phyloP scores from a whole-genome alignment of 1,284 basidiomycete genomes.

The Meira miltonrushii region DNA sequence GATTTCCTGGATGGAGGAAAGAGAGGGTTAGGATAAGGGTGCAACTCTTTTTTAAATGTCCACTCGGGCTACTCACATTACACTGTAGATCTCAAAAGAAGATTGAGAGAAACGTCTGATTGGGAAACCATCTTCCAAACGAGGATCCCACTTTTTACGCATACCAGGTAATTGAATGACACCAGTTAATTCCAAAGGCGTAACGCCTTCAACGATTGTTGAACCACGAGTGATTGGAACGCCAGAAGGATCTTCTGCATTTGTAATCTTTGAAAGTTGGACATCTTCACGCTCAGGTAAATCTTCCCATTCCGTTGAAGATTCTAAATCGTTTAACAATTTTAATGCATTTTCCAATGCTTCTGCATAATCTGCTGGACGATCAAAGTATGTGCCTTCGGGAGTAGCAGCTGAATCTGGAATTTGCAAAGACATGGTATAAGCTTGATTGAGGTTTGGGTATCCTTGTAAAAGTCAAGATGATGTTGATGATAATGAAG shows the following conservation, averaged over 20 bases:
- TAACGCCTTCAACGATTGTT: constrained; percentile 39
- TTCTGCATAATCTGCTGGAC: constrained; percentile 27
- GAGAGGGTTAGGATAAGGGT: not conserved
- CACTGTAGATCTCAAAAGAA: constrained; percentile 34
- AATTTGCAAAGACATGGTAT: constrained; percentile 37
- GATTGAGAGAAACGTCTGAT: constrained; percentile 16
- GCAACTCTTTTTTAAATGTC: not conserved
- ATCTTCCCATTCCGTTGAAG: constrained; percentile 37
- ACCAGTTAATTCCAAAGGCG: constrained; percentile 35
- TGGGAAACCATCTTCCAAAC: constrained; percentile 28
- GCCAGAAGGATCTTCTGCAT: constrained; percentile 33
- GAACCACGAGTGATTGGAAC: constrained; percentile 37
- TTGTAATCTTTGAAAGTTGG: constrained; percentile 35
- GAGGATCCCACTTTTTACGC: constrained; percentile 45
- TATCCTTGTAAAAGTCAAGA: no score
- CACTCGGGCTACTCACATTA: constrained; percentile 14
- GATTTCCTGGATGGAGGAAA: constrained; percentile 18
- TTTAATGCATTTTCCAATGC: constrained; percentile 34
- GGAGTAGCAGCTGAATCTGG: constrained; percentile 19
- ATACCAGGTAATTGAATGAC: constrained; percentile 42
- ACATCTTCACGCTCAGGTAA: constrained; percentile 38
- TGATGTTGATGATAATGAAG: no score
- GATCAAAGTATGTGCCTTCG: constrained; percentile 18
- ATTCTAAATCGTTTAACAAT: constrained; percentile 22
- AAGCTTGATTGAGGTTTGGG: no score